These are phyloP conservation scores for Wickerhamomyces mucosus DNA, from an alignment of 805 yeast species.

Conservation along the genomic window DNA sequence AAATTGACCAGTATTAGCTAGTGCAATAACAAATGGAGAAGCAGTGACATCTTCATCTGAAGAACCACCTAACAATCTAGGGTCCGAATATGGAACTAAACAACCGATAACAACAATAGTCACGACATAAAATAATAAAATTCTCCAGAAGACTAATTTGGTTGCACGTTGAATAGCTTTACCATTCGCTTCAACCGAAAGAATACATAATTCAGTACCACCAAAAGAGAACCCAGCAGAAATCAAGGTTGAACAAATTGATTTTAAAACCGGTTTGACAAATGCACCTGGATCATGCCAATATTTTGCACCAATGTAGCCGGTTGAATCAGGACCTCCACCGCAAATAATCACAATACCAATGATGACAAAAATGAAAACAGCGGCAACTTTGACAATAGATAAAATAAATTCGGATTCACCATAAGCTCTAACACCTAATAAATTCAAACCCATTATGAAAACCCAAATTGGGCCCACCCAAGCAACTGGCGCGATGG, in stretches of 20 bases:
- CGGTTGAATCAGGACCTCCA: constrained; percentile 33
- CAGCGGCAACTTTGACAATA: constrained; percentile 33
- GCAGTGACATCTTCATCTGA: constrained; percentile 53
- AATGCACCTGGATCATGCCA: constrained; percentile 48
- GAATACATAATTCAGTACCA: constrained; percentile 66
- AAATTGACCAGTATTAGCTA: constrained; percentile 49
- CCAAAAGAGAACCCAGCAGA: constrained; percentile 72
- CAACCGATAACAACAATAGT: constrained; percentile 51
- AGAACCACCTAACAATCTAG: constrained; percentile 36
- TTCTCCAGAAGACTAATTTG: constrained; percentile 81
- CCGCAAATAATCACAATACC: constrained; percentile 38
- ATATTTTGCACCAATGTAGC: constrained; percentile 32
- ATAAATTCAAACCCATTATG: constrained; percentile 37
- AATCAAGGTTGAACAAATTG: constrained; percentile 63
- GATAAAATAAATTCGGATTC: constrained; percentile 43
- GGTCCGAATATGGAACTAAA: constrained; percentile 57
- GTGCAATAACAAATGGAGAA: constrained; percentile 74
- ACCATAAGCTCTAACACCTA: constrained; percentile 46
- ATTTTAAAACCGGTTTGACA: constrained; percentile 49
- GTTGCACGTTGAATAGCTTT: constrained; percentile 48
- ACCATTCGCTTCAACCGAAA: constrained; percentile 71
- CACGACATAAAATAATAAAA: constrained; percentile 57
- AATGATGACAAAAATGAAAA: constrained; percentile 39
- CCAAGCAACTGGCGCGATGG: constrained; percentile 47
- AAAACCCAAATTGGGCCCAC: constrained; percentile 43